Conservation (phyloP, 306 rosid species). For the Ammopiptanthus mongolicus region DNA sequence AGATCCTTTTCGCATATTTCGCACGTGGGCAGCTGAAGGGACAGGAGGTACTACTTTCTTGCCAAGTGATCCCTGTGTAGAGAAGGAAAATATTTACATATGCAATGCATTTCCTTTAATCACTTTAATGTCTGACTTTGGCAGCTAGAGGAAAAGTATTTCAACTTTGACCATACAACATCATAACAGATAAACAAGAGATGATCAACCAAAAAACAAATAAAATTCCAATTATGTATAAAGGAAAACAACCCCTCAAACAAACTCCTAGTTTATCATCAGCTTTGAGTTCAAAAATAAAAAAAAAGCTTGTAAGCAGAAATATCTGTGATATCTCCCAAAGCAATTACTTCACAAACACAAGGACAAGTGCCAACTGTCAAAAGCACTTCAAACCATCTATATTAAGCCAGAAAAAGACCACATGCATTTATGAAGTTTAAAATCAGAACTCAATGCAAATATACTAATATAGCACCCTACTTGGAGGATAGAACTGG, state of each 20-base stretch:
- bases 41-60: conserved; percentile 55
- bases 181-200: not conserved
- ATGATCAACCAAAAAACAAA: conserved; percentile 1
- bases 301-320: not conserved
- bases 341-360: not conserved
- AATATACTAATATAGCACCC: not conserved
- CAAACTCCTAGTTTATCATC: conserved; percentile 11
- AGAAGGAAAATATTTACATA: conserved; percentile 21
- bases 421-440: not conserved
- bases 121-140: not conserved
- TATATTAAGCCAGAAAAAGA: not conserved
- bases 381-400: not conserved
- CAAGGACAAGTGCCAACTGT: not conserved
- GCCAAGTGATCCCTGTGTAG: conserved; percentile 64
- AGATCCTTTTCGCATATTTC: conserved; percentile 84
- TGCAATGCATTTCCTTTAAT: not conserved
- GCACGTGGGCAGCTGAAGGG: conserved; percentile 57
- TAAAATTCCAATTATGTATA: not conserved
- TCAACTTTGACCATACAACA: not conserved
- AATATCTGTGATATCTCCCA: not conserved
- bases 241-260: not conserved
- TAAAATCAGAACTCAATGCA: not conserved
- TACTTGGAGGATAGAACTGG: not conserved
- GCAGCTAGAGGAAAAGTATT: conserved; percentile 1
- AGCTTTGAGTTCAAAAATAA: not conserved